Evolutionary conservation across 768 basidiomycete genomes (phyloP), one percentile per base, ranked within the genome.

Genomic region (Hypholoma sublateritium): DNA sequence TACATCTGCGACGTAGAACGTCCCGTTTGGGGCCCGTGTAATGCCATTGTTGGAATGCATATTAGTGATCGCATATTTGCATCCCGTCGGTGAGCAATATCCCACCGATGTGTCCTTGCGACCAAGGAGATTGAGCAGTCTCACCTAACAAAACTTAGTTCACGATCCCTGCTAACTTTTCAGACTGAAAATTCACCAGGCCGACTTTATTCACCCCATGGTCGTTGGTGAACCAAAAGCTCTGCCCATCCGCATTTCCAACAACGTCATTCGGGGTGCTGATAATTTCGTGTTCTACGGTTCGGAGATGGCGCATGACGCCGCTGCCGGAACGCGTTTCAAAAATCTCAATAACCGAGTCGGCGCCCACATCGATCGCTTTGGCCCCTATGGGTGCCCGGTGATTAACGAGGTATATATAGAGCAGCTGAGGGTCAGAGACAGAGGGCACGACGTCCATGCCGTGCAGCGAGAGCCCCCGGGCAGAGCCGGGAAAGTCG

Each of bases 181-280:
- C 41, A 24, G 1, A 22, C 11, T 24, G 17, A 36, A 22, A 5
- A 69, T 84, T 48, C 65, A 88, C 87, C 50, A 74, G 59, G 49
- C 84, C 80, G 17, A 76, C 69, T 72, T 87, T 89, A 71, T 87
- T 89, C 39, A 64, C 64, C 17, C 74, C 73, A 59, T 84, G 77
- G 57, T 89, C 87, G 62, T 91, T 92, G 28, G 88, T 87, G 65
- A 90, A 82, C 67, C 82, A 84, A 56, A 91, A 83, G 37, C 80
- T 81, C 57, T 79, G 73, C 24, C 87, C 87, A 59, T 89, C 85
- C 2, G 81, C 66, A 28, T 76, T 78, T 25, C 89, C 88, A n/a
- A 84, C 80, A 13, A 91, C 53, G 64, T 90, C 89, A 64, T 91
- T 91, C 1, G 90, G 90, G 4, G 87, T 83, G 11, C 79, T 39